Conservation (phyloP, 1,284 basidiomycete genomes). For the Trichosporon ovoides region DNA sequence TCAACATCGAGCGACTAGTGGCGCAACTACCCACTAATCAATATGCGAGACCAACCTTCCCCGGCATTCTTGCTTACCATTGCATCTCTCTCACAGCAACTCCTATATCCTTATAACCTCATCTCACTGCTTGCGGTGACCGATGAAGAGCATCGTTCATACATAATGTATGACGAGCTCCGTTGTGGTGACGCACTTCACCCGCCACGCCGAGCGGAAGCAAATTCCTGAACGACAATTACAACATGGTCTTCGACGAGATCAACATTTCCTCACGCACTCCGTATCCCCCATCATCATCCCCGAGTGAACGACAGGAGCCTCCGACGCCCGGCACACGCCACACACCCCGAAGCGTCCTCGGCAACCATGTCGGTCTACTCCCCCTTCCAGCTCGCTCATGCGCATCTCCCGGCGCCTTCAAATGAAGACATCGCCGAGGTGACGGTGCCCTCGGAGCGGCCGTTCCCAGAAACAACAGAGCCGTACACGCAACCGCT, state of each 20-base stretch:
- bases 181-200: not conserved
- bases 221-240: not conserved
- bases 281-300: not conserved
- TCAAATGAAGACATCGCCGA: conserved; percentile 27
- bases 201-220: not conserved
- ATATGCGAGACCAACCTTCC: too few relatives aligned
- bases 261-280: conserved; percentile 1
- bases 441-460: conserved; percentile 42
- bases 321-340: not conserved
- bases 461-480: conserved; percentile 52
- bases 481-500: conserved; percentile 53
- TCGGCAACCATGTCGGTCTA: conserved; percentile 21
- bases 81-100: too few relatives aligned
- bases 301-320: not conserved
- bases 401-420: conserved; percentile 38
- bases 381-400: conserved; percentile 35
- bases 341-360: not conserved
- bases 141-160: too few relatives aligned
- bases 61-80: too few relatives aligned
- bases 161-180: not conserved
- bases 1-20: too few relatives aligned
- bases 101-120: too few relatives aligned
- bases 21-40: too few relatives aligned
- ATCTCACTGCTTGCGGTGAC: too few relatives aligned
- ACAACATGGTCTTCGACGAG: not conserved